phyloP scores from a whole-genome alignment of 805 yeast species.

The Saturnispora gosingensis region DNA sequence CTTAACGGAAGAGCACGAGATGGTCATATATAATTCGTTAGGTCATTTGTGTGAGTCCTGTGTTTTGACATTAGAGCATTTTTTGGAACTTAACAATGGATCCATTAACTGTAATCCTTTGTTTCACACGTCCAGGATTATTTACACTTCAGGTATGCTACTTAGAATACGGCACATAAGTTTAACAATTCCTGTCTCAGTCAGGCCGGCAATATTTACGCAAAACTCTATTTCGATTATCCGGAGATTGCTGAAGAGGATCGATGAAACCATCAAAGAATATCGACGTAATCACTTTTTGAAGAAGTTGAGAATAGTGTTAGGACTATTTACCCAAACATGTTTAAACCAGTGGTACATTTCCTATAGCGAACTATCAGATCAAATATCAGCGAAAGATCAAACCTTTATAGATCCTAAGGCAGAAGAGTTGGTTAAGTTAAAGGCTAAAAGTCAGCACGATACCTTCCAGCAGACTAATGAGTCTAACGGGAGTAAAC shows the following conservation, averaged over 20 bases:
- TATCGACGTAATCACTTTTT: conserved; percentile 42
- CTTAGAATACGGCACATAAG: conserved; percentile 46
- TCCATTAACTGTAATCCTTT: conserved; percentile 50
- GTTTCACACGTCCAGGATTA: conserved; percentile 44
- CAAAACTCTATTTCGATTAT: conserved; percentile 29
- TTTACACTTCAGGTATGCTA: conserved; percentile 59
- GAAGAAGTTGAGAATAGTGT: conserved; percentile 44
- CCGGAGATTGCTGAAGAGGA: conserved; percentile 17
- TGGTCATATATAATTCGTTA: conserved; percentile 9
- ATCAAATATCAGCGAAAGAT: conserved; percentile 7
- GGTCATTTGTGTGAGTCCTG: conserved; percentile 44
- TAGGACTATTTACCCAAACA: conserved; percentile 52
- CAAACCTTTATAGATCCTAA: conserved; percentile 1
- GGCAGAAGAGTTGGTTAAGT: neutral
- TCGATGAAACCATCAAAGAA: conserved; percentile 24
- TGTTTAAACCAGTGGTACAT: conserved; percentile 44
- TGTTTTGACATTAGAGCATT: conserved; percentile 40
- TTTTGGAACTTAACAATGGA: conserved; percentile 34
- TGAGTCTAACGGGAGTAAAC: neutral
- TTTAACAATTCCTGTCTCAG: conserved; percentile 41
- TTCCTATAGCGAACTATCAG: conserved; percentile 13
- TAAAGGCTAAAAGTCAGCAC: neutral
- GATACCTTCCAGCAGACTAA: neutral
- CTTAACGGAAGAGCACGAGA: conserved; percentile 27
- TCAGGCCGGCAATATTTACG: conserved; percentile 39